Evolutionary conservation across 2,329 filamentous ascomycete species (phyloP).

Genomic region (Diaporthe caulivora): DNA sequence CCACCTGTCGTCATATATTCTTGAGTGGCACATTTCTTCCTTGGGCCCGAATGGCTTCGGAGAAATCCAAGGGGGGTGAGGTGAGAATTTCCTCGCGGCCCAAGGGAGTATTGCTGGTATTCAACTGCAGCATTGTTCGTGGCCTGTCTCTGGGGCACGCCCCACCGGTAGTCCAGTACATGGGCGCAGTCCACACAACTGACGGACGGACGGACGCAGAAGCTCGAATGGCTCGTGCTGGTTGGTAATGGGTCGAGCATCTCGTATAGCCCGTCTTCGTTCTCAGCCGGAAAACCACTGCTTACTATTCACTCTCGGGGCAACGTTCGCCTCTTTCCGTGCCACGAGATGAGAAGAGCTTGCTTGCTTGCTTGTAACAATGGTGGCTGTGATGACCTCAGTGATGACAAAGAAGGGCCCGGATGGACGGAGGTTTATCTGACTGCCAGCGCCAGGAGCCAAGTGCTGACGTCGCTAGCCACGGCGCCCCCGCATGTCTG

Average conservation of each 20-base stretch:
- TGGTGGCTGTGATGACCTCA: neutral
- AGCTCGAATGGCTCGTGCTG: neutral
- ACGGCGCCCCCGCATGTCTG: neutral
- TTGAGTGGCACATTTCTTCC: too few relatives aligned
- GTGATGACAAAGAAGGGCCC: neutral
- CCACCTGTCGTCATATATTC: neutral
- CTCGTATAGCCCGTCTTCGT: neutral
- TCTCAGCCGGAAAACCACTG: neutral
- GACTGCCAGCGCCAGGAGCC: neutral
- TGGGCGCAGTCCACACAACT: neutral
- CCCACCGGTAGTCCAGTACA: neutral
- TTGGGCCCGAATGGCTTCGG: too few relatives aligned
- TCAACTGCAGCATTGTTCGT: neutral
- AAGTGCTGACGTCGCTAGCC: conserved; percentile 22
- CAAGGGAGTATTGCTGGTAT: neutral
- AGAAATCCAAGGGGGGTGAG: too few relatives aligned
- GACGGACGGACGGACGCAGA: neutral
- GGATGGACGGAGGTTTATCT: neutral
- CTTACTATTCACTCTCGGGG: neutral
- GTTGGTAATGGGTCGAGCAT: neutral
- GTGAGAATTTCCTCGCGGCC: too few relatives aligned
- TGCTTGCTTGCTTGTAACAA: neutral
- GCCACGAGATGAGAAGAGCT: neutral
- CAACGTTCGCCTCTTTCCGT: neutral
- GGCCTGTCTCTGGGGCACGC: neutral